Base-by-base conservation (phyloP, 805 yeast species). In the Starmerella cellae region DNA sequence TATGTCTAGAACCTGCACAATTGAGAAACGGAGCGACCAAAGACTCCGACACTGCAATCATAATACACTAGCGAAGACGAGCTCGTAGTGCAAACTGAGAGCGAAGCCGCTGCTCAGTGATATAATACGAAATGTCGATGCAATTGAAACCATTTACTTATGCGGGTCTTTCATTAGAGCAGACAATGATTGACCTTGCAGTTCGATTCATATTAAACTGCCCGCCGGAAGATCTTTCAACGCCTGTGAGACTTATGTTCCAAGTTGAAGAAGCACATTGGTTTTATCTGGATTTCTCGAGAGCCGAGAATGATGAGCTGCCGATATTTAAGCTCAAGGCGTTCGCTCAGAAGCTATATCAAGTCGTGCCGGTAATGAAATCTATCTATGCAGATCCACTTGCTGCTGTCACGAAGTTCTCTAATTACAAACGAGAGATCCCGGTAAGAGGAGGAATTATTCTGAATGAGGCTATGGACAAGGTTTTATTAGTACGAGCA, bases 261-360 rank as follows among this genome's bases (percentile, higher is more conserved):
- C 94, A 87, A 59, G 78, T 91, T 33, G 99, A 91, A 66, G 97
- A 91, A 61, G 98, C 98, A 2, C 95, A 85, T 53, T 91, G 98
- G 98, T 91, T 82, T 58, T 91, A 87, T 61, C 72, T 80, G 38
- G 99, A 91, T 61, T 87, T 79, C 54, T 69, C 79, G 11, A 71
- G 87, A 28, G 72, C 71, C 28, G 63, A 78, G 53, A 80, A 84
- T 58, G 87, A 91, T 3, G 60, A 68, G 26, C 67, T 88, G 45
- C 97, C 96, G 1, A 58, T 73, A 2, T 64, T 87, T 67, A 80
- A 78, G 55, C 76, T 85, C 73, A 80, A 79, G 58, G 62, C 70
- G 8, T 87, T 91, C 59, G 77, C 87, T 0, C 71, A 78, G 36
- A 69, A 67, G 48, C 63, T 91, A 28, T 88, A 94, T 79, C 80